Conservation (phyloP, 257 asterid species). For the Rhazya stricta region DNA sequence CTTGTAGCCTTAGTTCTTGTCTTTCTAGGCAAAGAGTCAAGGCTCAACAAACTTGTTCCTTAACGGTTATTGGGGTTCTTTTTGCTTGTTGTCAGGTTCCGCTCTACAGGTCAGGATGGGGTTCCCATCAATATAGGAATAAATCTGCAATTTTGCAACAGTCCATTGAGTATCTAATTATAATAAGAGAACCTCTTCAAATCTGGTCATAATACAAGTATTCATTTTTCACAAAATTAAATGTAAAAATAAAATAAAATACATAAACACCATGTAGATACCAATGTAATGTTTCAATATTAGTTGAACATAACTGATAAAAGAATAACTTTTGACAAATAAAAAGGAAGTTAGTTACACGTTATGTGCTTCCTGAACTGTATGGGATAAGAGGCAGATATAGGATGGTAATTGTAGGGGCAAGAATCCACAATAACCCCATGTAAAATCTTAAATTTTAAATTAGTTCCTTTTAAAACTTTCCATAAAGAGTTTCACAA, state of each 20-base stretch:
- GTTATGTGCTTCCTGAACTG: background rate
- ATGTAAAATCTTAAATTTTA: background rate
- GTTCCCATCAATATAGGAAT: no score
- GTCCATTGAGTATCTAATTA: background rate
- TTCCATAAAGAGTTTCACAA: no score
- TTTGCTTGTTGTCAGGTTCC: no score
- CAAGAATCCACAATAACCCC: background rate
- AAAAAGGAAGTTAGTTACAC: background rate
- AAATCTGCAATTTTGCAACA: no score
- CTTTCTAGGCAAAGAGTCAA: no score
- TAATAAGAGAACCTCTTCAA: no score
- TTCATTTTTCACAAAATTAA: background rate
- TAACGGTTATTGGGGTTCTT: no score
- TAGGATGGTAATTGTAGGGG: background rate
- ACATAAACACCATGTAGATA: no score
- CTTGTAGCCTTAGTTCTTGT: no score
- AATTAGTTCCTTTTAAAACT: background rate
- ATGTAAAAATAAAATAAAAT: no score
- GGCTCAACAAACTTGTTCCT: no score
- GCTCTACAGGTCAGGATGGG: no score
- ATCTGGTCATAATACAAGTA: background rate
- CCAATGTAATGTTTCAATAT: background rate
- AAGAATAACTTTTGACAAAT: background rate
- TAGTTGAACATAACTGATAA: background rate
- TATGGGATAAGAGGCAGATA: background rate